A percentile compares a stretch with the other conserved stretches of the same genome.
These are phyloP conservation scores for Globisporangium emineosum DNA, from an alignment of 352 stramenopile genomes.

Conservation along the genomic window DNA sequence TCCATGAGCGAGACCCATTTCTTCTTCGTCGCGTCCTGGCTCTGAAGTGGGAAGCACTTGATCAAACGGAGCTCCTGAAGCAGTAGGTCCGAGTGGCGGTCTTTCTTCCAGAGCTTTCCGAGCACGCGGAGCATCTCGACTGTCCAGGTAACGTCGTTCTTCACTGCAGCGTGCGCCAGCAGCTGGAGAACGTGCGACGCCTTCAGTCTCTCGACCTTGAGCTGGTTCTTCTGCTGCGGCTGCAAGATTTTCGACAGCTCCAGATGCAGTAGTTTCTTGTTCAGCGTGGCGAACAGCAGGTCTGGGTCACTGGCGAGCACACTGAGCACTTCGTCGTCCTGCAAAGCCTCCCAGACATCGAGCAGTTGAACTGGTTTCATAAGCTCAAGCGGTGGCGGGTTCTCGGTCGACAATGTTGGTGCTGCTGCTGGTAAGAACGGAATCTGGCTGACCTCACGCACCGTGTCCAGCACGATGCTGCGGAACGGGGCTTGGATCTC, in stretches of 20 bases:
- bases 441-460: slow-evolving; percentile 49
- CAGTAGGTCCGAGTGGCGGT: slow-evolving; percentile 42
- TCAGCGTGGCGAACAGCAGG: slow-evolving; percentile 27
- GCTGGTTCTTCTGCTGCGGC: slow-evolving; percentile 45
- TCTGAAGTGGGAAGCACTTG: slow-evolving; percentile 65
- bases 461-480: slow-evolving; percentile 49
- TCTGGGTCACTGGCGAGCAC: slow-evolving; percentile 17
- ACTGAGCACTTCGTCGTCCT: slow-evolving; percentile 17
- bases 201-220: slow-evolving; percentile 64
- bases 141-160: slow-evolving; percentile 36
- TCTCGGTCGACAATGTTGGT: background rate
- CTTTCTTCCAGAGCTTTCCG: slow-evolving; percentile 52
- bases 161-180: slow-evolving; percentile 31
- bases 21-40: slow-evolving; percentile 6
- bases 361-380: slow-evolving; percentile 40
- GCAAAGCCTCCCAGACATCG: slow-evolving; percentile 34
- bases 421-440: slow-evolving; percentile 36
- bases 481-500: slow-evolving; percentile 76
- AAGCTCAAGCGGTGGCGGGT: slow-evolving; percentile 11
- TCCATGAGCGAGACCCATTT: slow-evolving; percentile 48
- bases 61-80: slow-evolving; percentile 68
- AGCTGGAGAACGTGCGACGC: slow-evolving; percentile 61
- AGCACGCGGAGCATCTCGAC: slow-evolving; percentile 46
- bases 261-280: slow-evolving; percentile 55
- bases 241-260: slow-evolving; percentile 36